Base-by-base conservation (phyloP, 306 rosid genomes). In the Rubus idaeus region DNA sequence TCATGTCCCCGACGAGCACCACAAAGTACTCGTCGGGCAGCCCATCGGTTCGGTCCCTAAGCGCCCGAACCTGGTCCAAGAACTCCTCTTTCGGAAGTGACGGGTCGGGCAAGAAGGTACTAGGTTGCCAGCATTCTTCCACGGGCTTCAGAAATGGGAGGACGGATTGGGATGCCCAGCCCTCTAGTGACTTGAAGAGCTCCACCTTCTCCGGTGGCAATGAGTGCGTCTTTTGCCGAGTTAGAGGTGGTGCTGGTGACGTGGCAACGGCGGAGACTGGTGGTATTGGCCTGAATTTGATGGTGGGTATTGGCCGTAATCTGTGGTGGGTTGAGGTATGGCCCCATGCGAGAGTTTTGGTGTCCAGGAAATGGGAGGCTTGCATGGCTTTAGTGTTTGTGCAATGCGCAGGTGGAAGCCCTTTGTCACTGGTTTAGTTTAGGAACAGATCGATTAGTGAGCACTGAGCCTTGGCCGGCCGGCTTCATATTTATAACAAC, bases 21-120 rank as follows among this genome's bases (percentile, higher is more conserved):
- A 93, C 98, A 5, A 91, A 89, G 65, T 84, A 93, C 78, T 91
- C 96, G 2, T 91, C 96, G 0, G 98, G 89, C 5, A 93, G 76
- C 65, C 77, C 90, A 17, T 84, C 86, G 9, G 96, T 87, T 40
- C 92, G 93, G 2, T 91, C 90, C 0, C 91, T 93, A 2, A 93
- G 74, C 0, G 41, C 90, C 78, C 78, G 77, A 46, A 91, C 91
- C 68, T 79, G 84, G 11, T 85, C 95, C 2, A 71, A 5, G 61
- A 93, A 91, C 66, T 91, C 94, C 8, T 78, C 82, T 6, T 10
- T 66, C 0, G 87, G 86, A 1, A 84, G 49, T 0, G 88, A 4
- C 0, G 95, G 71, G 78, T 89, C 91, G 0, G 97, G 98, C 57
- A 93, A 37, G 68, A 91, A 62, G n/a, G 40, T 49, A 18, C 77